phyloP scores from a whole-genome alignment of 176 grass and related monocot genomes.

The Themeda triandra region DNA sequence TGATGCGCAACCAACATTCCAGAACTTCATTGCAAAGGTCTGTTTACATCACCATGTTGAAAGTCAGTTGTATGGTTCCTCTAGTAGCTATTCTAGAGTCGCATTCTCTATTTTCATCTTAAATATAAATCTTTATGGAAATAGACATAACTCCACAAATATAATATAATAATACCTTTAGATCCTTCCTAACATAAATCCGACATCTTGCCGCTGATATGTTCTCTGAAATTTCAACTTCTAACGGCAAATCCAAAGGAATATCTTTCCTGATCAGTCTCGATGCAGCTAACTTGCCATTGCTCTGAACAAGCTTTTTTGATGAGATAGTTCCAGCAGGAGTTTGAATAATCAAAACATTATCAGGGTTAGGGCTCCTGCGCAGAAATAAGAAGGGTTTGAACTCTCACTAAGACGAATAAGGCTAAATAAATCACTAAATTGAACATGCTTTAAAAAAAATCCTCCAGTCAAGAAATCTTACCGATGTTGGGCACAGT shows the following conservation, averaged over 20 bases:
- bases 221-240: slow-evolving; percentile 37
- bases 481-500: slow-evolving; percentile 90
- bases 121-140: slow-evolving; percentile 8
- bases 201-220: slow-evolving; percentile 68
- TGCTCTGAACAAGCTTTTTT: slow-evolving; percentile 73
- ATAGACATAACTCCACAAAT: slow-evolving; percentile 1
- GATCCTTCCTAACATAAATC: slow-evolving; percentile 67
- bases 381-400: slow-evolving; percentile 25
- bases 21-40: slow-evolving; percentile 1
- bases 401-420: not conserved
- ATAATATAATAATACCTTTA: slow-evolving; percentile 54
- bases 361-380: slow-evolving; percentile 92
- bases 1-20: not conserved
- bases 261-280: slow-evolving; percentile 91
- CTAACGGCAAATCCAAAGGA: slow-evolving; percentile 36
- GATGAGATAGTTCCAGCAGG: slow-evolving; percentile 90
- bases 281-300: slow-evolving; percentile 56
- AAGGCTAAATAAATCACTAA: slow-evolving; percentile 13
- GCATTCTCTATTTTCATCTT: slow-evolving; percentile 8
- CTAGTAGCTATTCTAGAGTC: not conserved
- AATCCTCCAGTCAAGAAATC: slow-evolving; percentile 19
- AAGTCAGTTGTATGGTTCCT: not conserved
- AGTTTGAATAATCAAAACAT: slow-evolving; percentile 95
- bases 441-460: not conserved
- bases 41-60: slow-evolving; percentile 16